These are phyloP conservation scores for Globisporangium sylvaticum DNA, from an alignment of 352 stramenopile species.

Conservation along the genomic window DNA sequence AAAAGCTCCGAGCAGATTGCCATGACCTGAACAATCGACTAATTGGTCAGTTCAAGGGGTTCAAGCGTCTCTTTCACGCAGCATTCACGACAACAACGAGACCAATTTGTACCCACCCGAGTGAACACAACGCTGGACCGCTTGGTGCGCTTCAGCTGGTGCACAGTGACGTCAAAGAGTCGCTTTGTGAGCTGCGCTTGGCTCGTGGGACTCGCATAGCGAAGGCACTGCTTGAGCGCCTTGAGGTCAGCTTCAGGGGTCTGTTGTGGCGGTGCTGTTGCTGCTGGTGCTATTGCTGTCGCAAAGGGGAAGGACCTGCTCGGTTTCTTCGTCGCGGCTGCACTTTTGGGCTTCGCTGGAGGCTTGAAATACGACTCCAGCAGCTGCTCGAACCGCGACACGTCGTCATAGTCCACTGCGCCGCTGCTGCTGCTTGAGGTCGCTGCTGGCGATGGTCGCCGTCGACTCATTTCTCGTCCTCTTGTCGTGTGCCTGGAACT, in stretches of 20 bases:
- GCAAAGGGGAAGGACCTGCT: neutral
- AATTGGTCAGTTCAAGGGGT: neutral
- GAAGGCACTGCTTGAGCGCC: slow-evolving; percentile 30
- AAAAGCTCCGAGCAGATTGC: slow-evolving; percentile 54
- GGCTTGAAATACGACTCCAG: slow-evolving; percentile 26
- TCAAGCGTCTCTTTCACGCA: neutral
- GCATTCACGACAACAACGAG: neutral
- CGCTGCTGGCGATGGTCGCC: neutral
- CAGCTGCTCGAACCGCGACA: slow-evolving; percentile 20
- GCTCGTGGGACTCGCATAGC: slow-evolving; percentile 16
- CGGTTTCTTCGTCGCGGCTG: slow-evolving; percentile 7
- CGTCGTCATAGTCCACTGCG: slow-evolving; percentile 15
- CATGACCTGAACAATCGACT: slow-evolving; percentile 14
- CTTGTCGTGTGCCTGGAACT: too few species aligned
- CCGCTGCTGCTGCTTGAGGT: neutral
- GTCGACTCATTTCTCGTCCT: neutral
- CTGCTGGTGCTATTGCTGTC: neutral
- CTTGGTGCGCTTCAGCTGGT: slow-evolving; percentile 22
- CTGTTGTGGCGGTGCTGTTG: neutral
- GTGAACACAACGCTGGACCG: slow-evolving; percentile 17
- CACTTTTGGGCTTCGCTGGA: neutral
- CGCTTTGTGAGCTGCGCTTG: slow-evolving; percentile 28
- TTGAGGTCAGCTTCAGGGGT: slow-evolving; percentile 19
- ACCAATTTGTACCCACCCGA: slow-evolving; percentile 9
- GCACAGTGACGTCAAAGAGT: slow-evolving; percentile 19